phyloP scores from a whole-genome alignment of 441 rosid genomes.

The Pelargonium fulgidum region DNA sequence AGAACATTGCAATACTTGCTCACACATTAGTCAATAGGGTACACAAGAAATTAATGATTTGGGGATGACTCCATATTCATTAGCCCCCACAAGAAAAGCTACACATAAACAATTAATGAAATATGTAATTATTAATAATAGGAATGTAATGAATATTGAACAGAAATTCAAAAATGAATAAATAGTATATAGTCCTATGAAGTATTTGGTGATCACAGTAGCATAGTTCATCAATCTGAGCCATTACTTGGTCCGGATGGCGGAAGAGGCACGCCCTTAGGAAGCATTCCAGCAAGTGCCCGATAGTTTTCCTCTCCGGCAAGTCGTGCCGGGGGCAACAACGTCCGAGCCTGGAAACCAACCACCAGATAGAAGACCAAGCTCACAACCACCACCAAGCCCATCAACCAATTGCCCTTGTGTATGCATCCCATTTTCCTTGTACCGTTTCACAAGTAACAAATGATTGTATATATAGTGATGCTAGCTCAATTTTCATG shows the following conservation, averaged over 20 bases:
- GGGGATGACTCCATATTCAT: too few species aligned
- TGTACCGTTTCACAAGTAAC: background rate
- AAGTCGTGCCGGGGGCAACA: slow-evolving; percentile 15
- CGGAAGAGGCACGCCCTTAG: slow-evolving; percentile 40
- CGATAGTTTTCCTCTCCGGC: slow-evolving; percentile 16
- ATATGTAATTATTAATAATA: too few species aligned
- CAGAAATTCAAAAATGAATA: background rate
- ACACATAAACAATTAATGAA: too few species aligned
- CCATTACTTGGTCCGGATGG: slow-evolving; percentile 49
- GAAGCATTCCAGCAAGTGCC: slow-evolving; percentile 32
- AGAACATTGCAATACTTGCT: background rate
- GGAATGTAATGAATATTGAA: too few species aligned
- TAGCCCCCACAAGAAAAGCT: too few species aligned
- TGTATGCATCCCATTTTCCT: slow-evolving; percentile 18
- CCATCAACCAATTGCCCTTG: slow-evolving; percentile 13
- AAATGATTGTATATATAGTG: background rate
- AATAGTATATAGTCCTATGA: background rate
- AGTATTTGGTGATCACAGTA: background rate
- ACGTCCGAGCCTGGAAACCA: slow-evolving; percentile 22
- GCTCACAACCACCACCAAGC: slow-evolving; percentile 19
- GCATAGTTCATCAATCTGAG: slow-evolving; percentile 23
- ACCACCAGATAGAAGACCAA: slow-evolving; percentile 12
- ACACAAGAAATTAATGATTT: background rate
- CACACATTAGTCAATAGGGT: background rate
- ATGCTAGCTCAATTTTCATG: slow-evolving; percentile 9